Evolutionary conservation across 1,284 basidiomycete genomes (phyloP).

Genomic region (Cryptococcus sp.): DNA sequence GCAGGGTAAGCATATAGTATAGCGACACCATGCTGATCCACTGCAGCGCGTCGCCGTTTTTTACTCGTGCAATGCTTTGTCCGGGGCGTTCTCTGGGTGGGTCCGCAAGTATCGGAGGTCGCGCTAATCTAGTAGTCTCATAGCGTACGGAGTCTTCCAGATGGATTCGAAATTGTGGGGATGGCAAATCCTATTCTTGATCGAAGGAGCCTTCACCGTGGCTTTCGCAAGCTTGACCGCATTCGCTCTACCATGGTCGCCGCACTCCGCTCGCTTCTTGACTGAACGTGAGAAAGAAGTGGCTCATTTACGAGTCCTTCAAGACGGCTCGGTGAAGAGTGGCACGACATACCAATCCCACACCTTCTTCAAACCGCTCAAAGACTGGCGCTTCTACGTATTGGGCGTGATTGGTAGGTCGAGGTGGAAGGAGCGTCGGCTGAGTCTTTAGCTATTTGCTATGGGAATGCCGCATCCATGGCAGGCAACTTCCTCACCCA

Average conservation of each 20-base stretch:
- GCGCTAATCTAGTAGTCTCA: slow-evolving; percentile 4
- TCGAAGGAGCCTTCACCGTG: slow-evolving; percentile 31
- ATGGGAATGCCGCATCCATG: slow-evolving; percentile 24
- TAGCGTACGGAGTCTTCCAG: slow-evolving; percentile 35
- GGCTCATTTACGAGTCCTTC: slow-evolving; percentile 22
- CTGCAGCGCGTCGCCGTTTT: slow-evolving; percentile 21
- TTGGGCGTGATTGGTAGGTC: slow-evolving; percentile 22
- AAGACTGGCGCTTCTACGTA: slow-evolving; percentile 30
- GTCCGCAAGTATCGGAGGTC: background rate
- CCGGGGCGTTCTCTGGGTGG: slow-evolving; percentile 30
- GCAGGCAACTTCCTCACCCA: slow-evolving; percentile 35
- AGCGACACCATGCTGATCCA: background rate
- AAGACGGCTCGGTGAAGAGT: slow-evolving; percentile 20
- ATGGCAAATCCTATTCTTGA: slow-evolving; percentile 36
- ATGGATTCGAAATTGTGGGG: slow-evolving; percentile 27
- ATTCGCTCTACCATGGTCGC: slow-evolving; percentile 21
- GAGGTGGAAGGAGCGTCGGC: background rate
- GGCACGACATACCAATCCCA: slow-evolving; percentile 19
- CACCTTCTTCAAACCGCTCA: slow-evolving; percentile 26
- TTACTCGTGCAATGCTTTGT: slow-evolving; percentile 28
- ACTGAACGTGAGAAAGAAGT: slow-evolving; percentile 25
- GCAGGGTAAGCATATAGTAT: slow-evolving; percentile 7
- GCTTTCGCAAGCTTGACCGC: slow-evolving; percentile 23
- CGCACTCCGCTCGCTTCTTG: slow-evolving; percentile 15
- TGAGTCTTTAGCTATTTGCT: slow-evolving; percentile 19